Percentiles rank a stretch among this genome's conserved stretches.
phyloP scores from a whole-genome alignment of 2,329 filamentous ascomycete genomes.

The Sordariomycetes sp. region DNA sequence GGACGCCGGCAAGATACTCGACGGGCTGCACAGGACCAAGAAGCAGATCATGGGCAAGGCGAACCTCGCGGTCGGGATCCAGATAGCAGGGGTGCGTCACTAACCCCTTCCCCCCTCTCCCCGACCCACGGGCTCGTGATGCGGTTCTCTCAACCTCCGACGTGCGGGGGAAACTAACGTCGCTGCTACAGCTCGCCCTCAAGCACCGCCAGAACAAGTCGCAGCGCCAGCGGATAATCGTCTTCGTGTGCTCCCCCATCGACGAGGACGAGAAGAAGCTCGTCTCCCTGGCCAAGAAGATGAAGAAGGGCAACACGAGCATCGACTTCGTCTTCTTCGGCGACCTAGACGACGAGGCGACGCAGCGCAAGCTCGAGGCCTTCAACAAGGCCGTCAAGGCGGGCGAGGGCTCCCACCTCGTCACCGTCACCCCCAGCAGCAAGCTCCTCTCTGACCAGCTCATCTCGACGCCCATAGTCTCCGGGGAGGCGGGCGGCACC shows the following conservation, averaged over 20 bases:
- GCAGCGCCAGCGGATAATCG: conserved; percentile 91
- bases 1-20: conserved; percentile 89
- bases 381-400: conserved; percentile 92
- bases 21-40: conserved; percentile 78
- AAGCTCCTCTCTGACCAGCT: conserved; percentile 89
- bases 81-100: conserved; percentile 76
- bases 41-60: conserved; percentile 82
- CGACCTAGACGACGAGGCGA: conserved; percentile 79
- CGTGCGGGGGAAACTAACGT: conserved; percentile 6
- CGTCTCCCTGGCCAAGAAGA: conserved; percentile 83
- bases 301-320: conserved; percentile 95
- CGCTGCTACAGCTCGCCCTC: conserved; percentile 59
- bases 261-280: conserved; percentile 82
- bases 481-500: conserved; percentile 58
- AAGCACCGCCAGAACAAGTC: conserved; percentile 98
- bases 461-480: conserved; percentile 76
- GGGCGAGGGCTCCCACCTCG: conserved; percentile 80
- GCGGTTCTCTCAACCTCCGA: not conserved
- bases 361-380: conserved; percentile 79
- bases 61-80: conserved; percentile 85
- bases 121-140: not conserved
- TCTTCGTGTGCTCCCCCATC: conserved; percentile 89
- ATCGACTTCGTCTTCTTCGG: conserved; percentile 95
- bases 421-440: conserved; percentile 79
- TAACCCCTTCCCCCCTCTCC: not conserved